A percentile compares a stretch with the other conserved stretches of the same genome.
Conservation (phyloP, 2,329 filamentous ascomycete genomes). For the Ophiostoma australiae region DNA sequence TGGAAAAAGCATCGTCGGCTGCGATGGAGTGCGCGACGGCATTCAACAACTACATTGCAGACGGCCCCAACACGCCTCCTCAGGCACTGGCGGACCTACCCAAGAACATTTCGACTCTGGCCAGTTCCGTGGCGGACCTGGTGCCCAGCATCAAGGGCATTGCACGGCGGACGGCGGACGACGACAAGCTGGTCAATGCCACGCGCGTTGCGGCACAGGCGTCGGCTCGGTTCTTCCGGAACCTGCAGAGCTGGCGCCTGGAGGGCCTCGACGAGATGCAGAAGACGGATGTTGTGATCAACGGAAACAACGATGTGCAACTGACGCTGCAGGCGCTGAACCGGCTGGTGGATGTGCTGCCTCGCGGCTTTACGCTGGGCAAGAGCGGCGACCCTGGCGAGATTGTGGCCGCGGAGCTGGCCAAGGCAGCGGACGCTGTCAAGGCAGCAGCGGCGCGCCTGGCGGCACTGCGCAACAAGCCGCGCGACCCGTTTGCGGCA, state of each 20-base stretch:
- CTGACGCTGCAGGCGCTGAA: constrained; percentile 89
- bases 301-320: constrained; percentile 93
- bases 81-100: constrained; percentile 62
- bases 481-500: constrained; percentile 89
- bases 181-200: constrained; percentile 84
- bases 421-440: constrained; percentile 91
- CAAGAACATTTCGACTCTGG: constrained; percentile 83
- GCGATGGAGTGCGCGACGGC: constrained; percentile 96
- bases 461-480: constrained; percentile 90
- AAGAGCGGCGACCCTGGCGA: constrained; percentile 84
- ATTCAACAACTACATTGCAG: constrained; percentile 97
- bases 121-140: constrained; percentile 86
- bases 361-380: constrained; percentile 79
- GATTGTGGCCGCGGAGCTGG: constrained; percentile 84
- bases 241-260: constrained; percentile 86
- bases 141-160: constrained; percentile 96
- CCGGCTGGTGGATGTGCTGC: constrained; percentile 87
- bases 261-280: constrained; percentile 85
- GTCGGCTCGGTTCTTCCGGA: constrained; percentile 91
- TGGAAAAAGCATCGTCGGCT: constrained; percentile 90
- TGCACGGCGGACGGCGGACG: constrained; percentile 85
- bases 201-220: constrained; percentile 79
- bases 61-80: constrained; percentile 79
- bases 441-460: constrained; percentile 85
- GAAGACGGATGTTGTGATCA: constrained; percentile 96